Evolutionary conservation across 805 yeast species (phyloP).

Genomic region (Lipomyces lipofer): DNA sequence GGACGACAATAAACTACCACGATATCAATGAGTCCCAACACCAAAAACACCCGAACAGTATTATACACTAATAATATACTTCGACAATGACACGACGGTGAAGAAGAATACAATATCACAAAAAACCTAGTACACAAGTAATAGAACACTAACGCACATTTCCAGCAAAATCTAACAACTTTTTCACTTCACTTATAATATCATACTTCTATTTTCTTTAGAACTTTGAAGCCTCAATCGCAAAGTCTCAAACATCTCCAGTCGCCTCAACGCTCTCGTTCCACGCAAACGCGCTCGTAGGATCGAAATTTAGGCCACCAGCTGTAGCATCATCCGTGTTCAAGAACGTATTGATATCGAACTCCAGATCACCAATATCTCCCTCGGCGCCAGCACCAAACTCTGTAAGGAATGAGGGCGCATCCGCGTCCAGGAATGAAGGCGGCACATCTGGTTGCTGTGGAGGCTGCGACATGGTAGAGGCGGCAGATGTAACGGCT

Average conservation of each 20-base stretch:
- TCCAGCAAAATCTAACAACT: background rate
- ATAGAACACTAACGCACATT: background rate
- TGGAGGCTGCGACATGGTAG: background rate
- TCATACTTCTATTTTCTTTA: background rate
- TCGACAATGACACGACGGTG: background rate
- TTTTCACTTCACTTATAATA: background rate
- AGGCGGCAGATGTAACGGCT: constrained; percentile 7
- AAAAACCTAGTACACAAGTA: background rate
- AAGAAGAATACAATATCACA: background rate
- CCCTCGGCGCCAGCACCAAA: constrained; percentile 22
- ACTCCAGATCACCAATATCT: constrained; percentile 28
- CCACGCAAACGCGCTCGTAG: constrained; percentile 28
- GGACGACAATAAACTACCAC: too few relatives aligned
- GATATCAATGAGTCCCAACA: too few relatives aligned
- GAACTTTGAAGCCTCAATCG: background rate
- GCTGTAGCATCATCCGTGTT: constrained; percentile 28
- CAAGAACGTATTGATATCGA: constrained; percentile 31
- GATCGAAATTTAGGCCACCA: constrained; percentile 28
- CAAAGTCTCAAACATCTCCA: constrained; percentile 24
- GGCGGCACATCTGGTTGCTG: constrained; percentile 9
- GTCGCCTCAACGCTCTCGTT: constrained; percentile 33
- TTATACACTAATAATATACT: constrained; percentile 3
- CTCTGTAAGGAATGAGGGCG: constrained; percentile 25
- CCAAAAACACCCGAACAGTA: constrained; percentile 23
- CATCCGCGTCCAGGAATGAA: constrained; percentile 23